Evolutionary conservation across 225 moss, liverwort and hornwort genomes (phyloP).

Genomic region (Marchantia paleacea): DNA sequence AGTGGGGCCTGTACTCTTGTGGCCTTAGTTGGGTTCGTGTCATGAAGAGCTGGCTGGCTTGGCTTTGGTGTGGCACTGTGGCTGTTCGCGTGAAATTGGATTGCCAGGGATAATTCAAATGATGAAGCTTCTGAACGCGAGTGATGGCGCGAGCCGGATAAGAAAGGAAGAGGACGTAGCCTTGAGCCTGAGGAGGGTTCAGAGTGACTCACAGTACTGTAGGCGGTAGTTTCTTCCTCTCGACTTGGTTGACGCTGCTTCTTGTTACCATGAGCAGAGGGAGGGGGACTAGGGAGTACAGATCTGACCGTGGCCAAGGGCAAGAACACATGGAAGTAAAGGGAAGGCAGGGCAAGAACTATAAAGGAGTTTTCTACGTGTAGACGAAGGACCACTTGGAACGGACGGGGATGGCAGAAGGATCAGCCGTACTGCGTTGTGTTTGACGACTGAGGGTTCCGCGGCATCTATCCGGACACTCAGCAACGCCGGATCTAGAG

Average conservation of each 20-base stretch:
- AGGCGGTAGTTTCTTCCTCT: neutral
- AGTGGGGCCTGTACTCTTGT: neutral
- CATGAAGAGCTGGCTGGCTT: slow-evolving; percentile 10
- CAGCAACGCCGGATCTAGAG: neutral
- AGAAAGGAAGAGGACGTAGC: neutral
- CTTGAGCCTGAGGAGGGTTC: neutral
- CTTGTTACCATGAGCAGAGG: neutral
- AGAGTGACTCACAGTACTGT: neutral
- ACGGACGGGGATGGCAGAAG: no score
- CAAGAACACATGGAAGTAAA: no score
- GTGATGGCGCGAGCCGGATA: neutral
- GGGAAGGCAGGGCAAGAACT: neutral
- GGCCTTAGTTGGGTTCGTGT: neutral
- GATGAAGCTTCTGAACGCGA: neutral
- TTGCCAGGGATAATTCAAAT: neutral
- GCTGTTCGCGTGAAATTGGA: slow-evolving; percentile 3
- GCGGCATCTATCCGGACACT: neutral
- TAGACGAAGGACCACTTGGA: no score
- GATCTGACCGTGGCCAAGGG: neutral
- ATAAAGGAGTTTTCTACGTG: no score
- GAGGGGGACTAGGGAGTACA: neutral
- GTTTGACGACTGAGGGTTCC: neutral
- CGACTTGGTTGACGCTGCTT: neutral
- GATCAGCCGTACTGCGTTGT: neutral
- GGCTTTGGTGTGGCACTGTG: neutral